Evolutionary conservation across 2,329 filamentous ascomycete genomes (phyloP).

Genomic region (Aspergillus ochraceus): DNA sequence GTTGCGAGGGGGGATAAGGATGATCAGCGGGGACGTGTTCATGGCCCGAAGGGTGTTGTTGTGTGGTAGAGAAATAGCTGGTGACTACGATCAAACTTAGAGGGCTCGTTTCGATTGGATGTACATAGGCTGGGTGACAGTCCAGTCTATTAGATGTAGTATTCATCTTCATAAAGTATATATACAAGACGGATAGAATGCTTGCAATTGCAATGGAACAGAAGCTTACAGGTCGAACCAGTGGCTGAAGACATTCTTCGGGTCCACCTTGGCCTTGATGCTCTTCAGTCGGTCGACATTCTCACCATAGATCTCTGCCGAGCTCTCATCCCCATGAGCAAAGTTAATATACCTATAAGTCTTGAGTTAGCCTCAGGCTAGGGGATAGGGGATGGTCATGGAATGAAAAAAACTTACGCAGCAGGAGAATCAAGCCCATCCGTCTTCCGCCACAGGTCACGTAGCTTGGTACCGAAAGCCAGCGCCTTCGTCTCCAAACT

Average conservation of each 20-base stretch:
- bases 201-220: neutral
- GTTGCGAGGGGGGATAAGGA: conserved; percentile 36
- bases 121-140: neutral
- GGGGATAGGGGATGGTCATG: neutral
- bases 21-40: conserved; percentile 37
- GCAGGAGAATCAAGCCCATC: conserved; percentile 5
- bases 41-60: conserved; percentile 13
- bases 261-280: conserved; percentile 2
- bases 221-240: neutral
- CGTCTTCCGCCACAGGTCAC: conserved; percentile 4
- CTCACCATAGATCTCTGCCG: neutral
- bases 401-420: neutral
- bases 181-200: neutral
- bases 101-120: neutral
- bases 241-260: neutral
- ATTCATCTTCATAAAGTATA: neutral
- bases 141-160: neutral
- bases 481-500: neutral
- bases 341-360: conserved; percentile 1
- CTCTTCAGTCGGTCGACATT: conserved; percentile 3
- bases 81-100: neutral
- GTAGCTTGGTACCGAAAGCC: neutral
- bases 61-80: conserved; percentile 6
- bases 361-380: neutral
- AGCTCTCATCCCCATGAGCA: conserved; percentile 1